These are phyloP conservation scores for Boletus subparvulus DNA, from an alignment of 768 basidiomycete genomes.

Conservation along the genomic window DNA sequence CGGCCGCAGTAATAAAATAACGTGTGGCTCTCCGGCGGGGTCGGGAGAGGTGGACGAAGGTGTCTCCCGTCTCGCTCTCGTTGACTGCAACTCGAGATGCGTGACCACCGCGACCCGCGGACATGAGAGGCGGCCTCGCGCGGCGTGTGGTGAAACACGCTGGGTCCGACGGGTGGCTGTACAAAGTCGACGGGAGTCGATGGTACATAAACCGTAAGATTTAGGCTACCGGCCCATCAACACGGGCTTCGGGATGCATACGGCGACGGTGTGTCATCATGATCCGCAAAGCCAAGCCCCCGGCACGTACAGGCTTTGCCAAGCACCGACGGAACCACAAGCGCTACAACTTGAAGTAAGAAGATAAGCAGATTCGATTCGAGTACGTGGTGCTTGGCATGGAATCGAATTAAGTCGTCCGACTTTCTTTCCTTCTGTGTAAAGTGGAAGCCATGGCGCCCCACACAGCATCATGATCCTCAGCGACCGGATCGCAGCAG, in stretches of 20 bases:
- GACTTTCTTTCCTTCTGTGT: background rate
- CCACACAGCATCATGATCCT: background rate
- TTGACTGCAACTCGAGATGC: background rate
- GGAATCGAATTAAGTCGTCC: background rate
- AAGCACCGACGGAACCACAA: background rate
- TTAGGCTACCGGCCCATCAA: background rate
- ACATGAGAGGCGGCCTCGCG: background rate
- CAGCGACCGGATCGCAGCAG: background rate
- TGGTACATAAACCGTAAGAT: background rate
- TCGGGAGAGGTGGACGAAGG: background rate
- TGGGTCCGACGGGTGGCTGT: background rate
- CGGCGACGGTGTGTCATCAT: background rate
- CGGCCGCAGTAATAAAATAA: background rate
- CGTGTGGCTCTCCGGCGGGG: background rate
- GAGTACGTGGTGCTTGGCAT: background rate
- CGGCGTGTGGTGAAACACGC: background rate
- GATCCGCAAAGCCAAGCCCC: background rate
- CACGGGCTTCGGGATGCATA: background rate
- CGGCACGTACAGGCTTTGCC: background rate
- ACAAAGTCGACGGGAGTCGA: background rate
- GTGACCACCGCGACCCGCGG: background rate
- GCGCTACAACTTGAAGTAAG: no score
- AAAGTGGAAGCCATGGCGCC: background rate
- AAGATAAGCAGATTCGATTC: no score
- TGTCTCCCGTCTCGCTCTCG: background rate